phyloP scores from a whole-genome alignment of 257 asterid genomes.

The Scutellaria galericulata region DNA sequence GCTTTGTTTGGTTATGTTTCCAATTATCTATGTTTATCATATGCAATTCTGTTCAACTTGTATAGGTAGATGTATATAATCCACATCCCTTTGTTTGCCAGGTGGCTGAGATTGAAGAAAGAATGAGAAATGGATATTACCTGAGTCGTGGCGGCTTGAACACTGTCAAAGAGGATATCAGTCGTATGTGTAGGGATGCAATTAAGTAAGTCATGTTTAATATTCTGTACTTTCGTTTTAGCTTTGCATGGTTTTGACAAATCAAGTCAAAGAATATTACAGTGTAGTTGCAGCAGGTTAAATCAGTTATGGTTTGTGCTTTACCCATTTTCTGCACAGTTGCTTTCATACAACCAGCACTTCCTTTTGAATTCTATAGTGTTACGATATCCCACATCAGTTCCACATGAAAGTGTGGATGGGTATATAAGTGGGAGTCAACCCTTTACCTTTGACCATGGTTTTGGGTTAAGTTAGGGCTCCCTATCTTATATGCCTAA shows the following conservation, averaged over 20 bases:
- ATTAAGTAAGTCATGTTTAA: constrained; percentile 70
- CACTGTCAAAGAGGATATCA: constrained; percentile 83
- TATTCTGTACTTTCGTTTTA: constrained; percentile 20
- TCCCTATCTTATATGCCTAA: no score
- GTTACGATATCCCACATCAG: no score
- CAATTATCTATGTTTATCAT: constrained; percentile 10
- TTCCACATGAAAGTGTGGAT: no score
- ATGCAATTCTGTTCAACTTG: constrained; percentile 8
- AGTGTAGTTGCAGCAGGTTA: no score
- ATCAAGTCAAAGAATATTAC: not conserved
- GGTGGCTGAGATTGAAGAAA: constrained; percentile 84
- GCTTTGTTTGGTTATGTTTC: constrained; percentile 29
- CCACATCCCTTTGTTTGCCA: constrained; percentile 43
- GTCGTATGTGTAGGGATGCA: constrained; percentile 92
- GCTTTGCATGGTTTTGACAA: constrained; percentile 28
- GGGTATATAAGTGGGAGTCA: no score
- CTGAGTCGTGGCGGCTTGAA: constrained; percentile 85
- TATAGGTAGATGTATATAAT: constrained; percentile 19
- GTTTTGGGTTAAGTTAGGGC: no score
- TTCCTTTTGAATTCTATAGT: no score
- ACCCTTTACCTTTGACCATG: no score
- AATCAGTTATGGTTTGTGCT: no score
- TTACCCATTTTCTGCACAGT: no score
- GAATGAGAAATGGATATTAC: constrained; percentile 86
- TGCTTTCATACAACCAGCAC: no score